Evolutionary conservation across 495 filamentous ascomycete genomes (phyloP).

Genomic region (Aspergillus bertholletiae): DNA sequence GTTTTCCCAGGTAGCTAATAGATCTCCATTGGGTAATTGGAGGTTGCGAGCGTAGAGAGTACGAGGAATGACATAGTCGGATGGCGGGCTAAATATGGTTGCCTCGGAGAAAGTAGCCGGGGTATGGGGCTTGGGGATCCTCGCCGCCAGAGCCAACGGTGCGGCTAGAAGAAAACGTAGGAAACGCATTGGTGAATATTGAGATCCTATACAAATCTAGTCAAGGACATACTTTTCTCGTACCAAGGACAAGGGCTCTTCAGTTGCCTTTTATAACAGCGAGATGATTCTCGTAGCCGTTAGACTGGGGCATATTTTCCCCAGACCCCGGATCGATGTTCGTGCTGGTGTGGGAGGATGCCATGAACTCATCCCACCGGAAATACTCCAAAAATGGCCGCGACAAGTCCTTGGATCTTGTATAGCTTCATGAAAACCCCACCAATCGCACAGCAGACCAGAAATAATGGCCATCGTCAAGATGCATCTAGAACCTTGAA

Average conservation of each 20-base stretch:
- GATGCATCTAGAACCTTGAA: neutral
- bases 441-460: neutral
- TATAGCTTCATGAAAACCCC: neutral
- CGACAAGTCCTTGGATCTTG: neutral
- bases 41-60: constrained; percentile 23
- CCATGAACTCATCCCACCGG: constrained; percentile 27
- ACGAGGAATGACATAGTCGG: constrained; percentile 32
- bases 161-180: constrained; percentile 17
- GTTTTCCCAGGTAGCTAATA: constrained; percentile 54
- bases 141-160: constrained; percentile 14
- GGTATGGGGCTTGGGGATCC: constrained; percentile 3
- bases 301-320: neutral
- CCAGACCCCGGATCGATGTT: neutral
- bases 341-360: neutral
- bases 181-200: constrained; percentile 5
- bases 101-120: constrained; percentile 14
- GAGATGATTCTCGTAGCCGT: neutral
- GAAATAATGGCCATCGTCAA: neutral
- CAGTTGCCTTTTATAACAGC: neutral
- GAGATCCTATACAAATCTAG: neutral
- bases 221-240: neutral
- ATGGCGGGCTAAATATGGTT: constrained; percentile 32
- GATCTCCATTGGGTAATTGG: constrained; percentile 23
- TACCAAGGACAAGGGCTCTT: neutral
- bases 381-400: neutral